Percentiles rank a stretch among this genome's conserved stretches.
phyloP scores from a whole-genome alignment of 257 asterid genomes.

The Plantago ovata region DNA sequence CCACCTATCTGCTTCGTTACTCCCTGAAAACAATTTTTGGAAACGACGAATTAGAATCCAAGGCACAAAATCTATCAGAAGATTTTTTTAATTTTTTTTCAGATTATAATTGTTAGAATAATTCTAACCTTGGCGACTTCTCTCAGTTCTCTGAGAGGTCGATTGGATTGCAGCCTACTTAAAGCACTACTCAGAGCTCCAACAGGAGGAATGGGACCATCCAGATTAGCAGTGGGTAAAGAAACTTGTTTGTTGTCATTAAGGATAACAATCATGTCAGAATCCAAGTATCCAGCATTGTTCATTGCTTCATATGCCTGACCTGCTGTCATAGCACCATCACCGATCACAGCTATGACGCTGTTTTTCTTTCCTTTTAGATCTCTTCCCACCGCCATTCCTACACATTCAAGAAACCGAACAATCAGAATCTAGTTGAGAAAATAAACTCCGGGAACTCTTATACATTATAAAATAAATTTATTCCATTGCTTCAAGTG shows the following conservation, averaged over 20 bases:
- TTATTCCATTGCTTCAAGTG: too few relatives aligned
- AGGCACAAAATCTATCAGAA: too few relatives aligned
- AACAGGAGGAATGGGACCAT: constrained; percentile 82
- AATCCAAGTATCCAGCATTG: constrained; percentile 90
- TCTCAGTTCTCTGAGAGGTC: constrained; percentile 85
- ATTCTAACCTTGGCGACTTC: constrained; percentile 87
- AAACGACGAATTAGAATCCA: constrained; percentile 9
- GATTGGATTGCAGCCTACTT: constrained; percentile 82
- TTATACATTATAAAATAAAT: too few relatives aligned
- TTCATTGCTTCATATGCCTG: constrained; percentile 98
- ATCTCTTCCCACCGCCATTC: constrained; percentile 98
- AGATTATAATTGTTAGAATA: neutral
- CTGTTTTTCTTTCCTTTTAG: constrained; percentile 66
- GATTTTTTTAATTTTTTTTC: too few relatives aligned
- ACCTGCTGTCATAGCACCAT: constrained; percentile 98
- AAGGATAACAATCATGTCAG: constrained; percentile 94
- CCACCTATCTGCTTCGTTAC: constrained; percentile 96
- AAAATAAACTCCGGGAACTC: neutral
- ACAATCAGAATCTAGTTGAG: constrained; percentile 12
- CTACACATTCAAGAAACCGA: constrained; percentile 34
- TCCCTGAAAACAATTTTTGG: constrained; percentile 54
- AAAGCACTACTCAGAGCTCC: constrained; percentile 90
- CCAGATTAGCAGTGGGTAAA: constrained; percentile 85
- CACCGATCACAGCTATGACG: constrained; percentile 88
- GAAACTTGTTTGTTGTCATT: constrained; percentile 98